These are phyloP conservation scores for Aspergillus incahuasiensis DNA, from an alignment of 495 filamentous ascomycete genomes.

Conservation along the genomic window DNA sequence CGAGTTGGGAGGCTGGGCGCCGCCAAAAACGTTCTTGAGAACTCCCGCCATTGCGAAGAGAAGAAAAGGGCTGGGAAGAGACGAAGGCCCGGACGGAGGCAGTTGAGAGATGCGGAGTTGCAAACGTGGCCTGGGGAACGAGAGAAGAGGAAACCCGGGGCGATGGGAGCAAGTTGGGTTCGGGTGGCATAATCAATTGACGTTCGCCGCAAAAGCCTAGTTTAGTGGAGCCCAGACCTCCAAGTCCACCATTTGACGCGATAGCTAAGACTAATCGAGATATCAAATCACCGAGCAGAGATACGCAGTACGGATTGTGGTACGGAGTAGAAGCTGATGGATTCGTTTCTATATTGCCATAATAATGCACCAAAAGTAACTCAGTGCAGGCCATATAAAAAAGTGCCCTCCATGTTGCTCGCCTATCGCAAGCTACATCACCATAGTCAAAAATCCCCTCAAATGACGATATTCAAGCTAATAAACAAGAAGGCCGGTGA, in stretches of 20 bases:
- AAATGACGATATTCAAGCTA: slow-evolving; percentile 16
- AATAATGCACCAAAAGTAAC: slow-evolving; percentile 1
- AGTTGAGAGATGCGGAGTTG: slow-evolving; percentile 6
- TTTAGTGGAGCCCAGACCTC: slow-evolving; percentile 18
- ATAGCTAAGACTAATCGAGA: slow-evolving; percentile 10
- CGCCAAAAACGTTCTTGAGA: slow-evolving; percentile 64
- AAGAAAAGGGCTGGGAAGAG: slow-evolving; percentile 9
- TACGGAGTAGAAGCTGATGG: neutral
- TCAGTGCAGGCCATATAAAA: neutral
- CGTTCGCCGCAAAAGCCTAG: slow-evolving; percentile 22
- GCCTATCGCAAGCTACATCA: neutral
- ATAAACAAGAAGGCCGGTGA: slow-evolving; percentile 7
- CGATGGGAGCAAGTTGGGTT: slow-evolving; percentile 10
- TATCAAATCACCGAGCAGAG: slow-evolving; percentile 1
- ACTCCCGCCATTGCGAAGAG: slow-evolving; percentile 56
- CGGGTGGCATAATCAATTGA: slow-evolving; percentile 19
- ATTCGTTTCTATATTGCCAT: neutral
- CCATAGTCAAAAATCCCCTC: neutral
- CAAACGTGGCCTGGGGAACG: slow-evolving; percentile 21
- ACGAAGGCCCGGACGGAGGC: neutral
- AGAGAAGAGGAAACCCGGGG: slow-evolving; percentile 14
- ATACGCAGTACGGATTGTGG: neutral
- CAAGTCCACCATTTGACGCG: slow-evolving; percentile 9
- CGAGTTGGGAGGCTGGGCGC: slow-evolving; percentile 51
- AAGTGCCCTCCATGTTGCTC: neutral